phyloP scores from a whole-genome alignment of 2,329 filamentous ascomycete genomes.

The Oidium heveae region DNA sequence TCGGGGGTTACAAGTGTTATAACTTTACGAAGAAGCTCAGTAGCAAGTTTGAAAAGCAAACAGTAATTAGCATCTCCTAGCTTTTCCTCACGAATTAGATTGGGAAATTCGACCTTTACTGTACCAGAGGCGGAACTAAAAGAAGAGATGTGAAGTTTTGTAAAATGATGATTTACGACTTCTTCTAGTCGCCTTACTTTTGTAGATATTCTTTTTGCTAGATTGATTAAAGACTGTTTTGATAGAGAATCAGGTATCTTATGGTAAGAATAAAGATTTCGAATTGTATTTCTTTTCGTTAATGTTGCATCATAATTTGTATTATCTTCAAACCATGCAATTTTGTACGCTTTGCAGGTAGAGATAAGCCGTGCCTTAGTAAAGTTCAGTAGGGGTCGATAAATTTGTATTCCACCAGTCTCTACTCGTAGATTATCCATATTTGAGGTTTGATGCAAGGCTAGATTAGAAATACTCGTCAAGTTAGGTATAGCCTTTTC shows the following conservation, averaged over 20 bases:
- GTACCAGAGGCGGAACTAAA: slow-evolving; percentile 14
- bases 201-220: slow-evolving; percentile 27
- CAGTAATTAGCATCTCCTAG: neutral
- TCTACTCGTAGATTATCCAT: slow-evolving; percentile 17
- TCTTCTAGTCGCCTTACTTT: slow-evolving; percentile 21
- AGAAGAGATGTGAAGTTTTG: slow-evolving; percentile 17
- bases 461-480: no score
- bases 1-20: slow-evolving; percentile 23
- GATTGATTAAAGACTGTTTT: slow-evolving; percentile 32
- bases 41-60: slow-evolving; percentile 13
- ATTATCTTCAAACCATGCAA: slow-evolving; percentile 61
- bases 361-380: slow-evolving; percentile 47
- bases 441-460: neutral
- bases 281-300: slow-evolving; percentile 59
- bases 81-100: slow-evolving; percentile 1
- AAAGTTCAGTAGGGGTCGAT: slow-evolving; percentile 45
- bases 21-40: slow-evolving; percentile 21
- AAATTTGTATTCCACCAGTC: slow-evolving; percentile 37
- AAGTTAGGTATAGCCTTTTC: neutral
- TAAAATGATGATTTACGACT: slow-evolving; percentile 29
- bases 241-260: slow-evolving; percentile 44
- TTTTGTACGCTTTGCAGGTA: slow-evolving; percentile 41
- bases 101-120: slow-evolving; percentile 7
- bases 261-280: slow-evolving; percentile 33
- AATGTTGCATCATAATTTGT: slow-evolving; percentile 60